Base-by-base conservation (phyloP, 116 monocot genomes). In the Posidonia oceanica region DNA sequence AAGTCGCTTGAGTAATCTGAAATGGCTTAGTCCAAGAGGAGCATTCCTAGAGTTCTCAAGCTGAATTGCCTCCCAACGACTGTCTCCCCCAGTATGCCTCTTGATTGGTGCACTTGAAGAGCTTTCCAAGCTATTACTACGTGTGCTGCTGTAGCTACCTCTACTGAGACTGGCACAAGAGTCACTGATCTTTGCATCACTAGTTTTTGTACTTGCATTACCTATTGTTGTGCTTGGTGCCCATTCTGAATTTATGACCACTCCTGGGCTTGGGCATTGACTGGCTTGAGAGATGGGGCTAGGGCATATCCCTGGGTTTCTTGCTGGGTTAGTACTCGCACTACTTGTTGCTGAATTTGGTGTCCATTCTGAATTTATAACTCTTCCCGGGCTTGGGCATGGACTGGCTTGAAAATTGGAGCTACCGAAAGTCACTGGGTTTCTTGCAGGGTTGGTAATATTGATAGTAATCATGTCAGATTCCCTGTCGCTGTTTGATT, bases 81-180 rank as follows among this genome's bases (percentile, higher is more conserved):
- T 54, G 54, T 87, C 87, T 10, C 83, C 83, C 0, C 87, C 87
- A 0, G 87, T 87, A 58, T 87, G 87, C 58, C 80, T 72, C 71
- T 69, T 78, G 53, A 76, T 59, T 14, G 66, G 44, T 7, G 73
- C 39, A 64, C 64, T 73, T 10, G 73, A 37, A 16, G 64, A 63
- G 54, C 73, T 64, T 18, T 73, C 73, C 54, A 73, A 18, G 54
- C 73, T 73, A 36, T 73, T 73, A 39, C 73, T 73, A 16, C 73
- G 62, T 12, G 73, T 44, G 18, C 64, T 54, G 64, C 64, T 63
- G 71, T 13, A 60, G 36, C 60, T 60, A 36, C 71, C 54, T 12
- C 60, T 18, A 36, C 20, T 57, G 11, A 16, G 39, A 57, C 70
- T 70, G 23, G 54, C 21, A 15, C 68, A 23, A n/a, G 70, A 54